These are phyloP conservation scores for Tetrapyrgos nigripes DNA, from an alignment of 1,284 basidiomycete genomes.

Conservation along the genomic window DNA sequence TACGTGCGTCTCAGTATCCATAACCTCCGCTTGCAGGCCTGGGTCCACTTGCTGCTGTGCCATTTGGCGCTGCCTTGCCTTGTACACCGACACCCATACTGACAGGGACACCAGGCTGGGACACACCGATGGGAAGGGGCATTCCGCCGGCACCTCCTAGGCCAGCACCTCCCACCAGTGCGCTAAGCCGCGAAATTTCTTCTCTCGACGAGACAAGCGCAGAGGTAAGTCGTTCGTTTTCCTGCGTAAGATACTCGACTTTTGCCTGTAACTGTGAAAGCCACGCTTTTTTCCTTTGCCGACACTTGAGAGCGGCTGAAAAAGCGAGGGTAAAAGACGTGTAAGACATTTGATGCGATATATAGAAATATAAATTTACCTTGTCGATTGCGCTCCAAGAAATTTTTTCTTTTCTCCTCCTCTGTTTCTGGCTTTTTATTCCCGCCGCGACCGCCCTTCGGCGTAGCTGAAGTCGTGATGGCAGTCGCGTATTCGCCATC, in stretches of 20 bases:
- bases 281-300: conserved; percentile 99
- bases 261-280: conserved; percentile 91
- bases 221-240: conserved; percentile 91
- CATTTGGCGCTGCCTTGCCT: neutral
- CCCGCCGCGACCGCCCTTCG: conserved; percentile 24
- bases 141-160: conserved; percentile 42
- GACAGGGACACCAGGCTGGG: conserved; percentile 7
- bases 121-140: neutral
- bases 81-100: conserved; percentile 15
- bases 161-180: conserved; percentile 70
- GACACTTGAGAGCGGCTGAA: conserved; percentile 95
- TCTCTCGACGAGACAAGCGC: conserved; percentile 80
- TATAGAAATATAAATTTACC: conserved; percentile 57
- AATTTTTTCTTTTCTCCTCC: conserved; percentile 94
- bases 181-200: conserved; percentile 78
- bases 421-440: conserved; percentile 89
- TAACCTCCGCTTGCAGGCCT: conserved; percentile 13
- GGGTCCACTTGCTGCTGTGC: neutral
- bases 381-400: conserved; percentile 93
- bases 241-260: conserved; percentile 88
- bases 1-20: conserved; percentile 10
- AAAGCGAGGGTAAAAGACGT: conserved; percentile 12
- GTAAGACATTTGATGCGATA: too few species aligned
- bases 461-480: neutral
- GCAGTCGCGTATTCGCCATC: conserved; percentile 23